Evolutionary conservation across 2,329 filamentous ascomycete species (phyloP).

Genomic region (Fusarium sp.): DNA sequence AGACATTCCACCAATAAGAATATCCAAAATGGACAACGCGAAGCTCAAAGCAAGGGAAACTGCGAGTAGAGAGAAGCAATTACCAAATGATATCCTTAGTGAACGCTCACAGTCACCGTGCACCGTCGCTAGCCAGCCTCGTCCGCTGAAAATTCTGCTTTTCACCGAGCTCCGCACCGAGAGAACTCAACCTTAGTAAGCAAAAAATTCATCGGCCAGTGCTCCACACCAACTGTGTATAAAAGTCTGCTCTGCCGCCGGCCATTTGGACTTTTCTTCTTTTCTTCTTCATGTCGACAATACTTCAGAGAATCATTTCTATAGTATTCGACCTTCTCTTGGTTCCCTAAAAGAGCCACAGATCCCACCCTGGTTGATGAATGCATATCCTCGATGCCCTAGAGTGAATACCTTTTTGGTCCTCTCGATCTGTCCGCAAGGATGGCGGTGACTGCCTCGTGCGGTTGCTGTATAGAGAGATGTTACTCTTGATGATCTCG

Average conservation of each 20-base stretch:
- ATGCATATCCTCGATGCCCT: slow-evolving; percentile 79
- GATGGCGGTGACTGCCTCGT: slow-evolving; percentile 63
- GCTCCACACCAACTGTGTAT: slow-evolving; percentile 19
- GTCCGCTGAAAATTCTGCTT: neutral
- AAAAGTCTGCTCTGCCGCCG: slow-evolving; percentile 20
- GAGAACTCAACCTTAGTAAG: slow-evolving; percentile 1
- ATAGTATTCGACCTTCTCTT: slow-evolving; percentile 95
- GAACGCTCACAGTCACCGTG: neutral
- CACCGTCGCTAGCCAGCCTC: slow-evolving; percentile 19
- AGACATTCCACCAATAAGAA: neutral
- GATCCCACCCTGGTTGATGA: slow-evolving; percentile 72
- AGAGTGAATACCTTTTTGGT: slow-evolving; percentile 48
- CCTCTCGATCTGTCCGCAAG: slow-evolving; percentile 57
- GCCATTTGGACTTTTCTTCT: slow-evolving; percentile 56
- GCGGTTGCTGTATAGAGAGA: slow-evolving; percentile 78
- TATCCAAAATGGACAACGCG: neutral
- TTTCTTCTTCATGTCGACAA: slow-evolving; percentile 73
- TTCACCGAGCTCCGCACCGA: neutral
- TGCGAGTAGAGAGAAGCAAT: neutral
- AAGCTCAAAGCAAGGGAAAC: neutral
- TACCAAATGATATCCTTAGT: neutral
- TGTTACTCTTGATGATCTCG: slow-evolving; percentile 88
- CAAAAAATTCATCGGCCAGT: neutral
- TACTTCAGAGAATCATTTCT: slow-evolving; percentile 92
- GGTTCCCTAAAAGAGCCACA: slow-evolving; percentile 93